Percentiles rank a stretch among this genome's conserved stretches.
phyloP scores from a whole-genome alignment of 331 rosid species.

The Acacia pycnantha region DNA sequence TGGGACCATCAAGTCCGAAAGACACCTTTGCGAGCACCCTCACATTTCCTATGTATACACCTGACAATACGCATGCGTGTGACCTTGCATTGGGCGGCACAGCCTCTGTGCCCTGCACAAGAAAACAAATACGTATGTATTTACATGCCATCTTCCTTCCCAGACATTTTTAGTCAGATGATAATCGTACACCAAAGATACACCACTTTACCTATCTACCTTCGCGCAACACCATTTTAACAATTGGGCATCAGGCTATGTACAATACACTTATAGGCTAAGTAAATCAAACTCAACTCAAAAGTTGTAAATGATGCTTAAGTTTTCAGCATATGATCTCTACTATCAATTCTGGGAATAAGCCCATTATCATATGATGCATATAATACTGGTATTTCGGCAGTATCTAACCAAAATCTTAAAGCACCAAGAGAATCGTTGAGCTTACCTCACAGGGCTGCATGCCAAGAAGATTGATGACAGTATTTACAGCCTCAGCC shows the following conservation, averaged over 20 bases:
- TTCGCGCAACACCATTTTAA: background rate
- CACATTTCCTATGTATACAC: slow-evolving; percentile 80
- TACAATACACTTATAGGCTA: background rate
- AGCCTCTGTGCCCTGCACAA: slow-evolving; percentile 81
- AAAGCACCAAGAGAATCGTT: background rate
- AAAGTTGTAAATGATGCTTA: background rate
- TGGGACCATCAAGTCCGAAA: slow-evolving; percentile 88
- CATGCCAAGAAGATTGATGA: slow-evolving; percentile 86
- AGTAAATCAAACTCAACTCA: slow-evolving; percentile 17
- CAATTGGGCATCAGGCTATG: background rate
- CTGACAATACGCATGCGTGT: slow-evolving; percentile 80
- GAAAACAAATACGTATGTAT: slow-evolving; percentile 9
- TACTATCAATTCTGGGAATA: background rate
- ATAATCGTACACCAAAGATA: background rate
- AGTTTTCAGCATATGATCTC: slow-evolving; percentile 1
- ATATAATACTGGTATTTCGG: slow-evolving; percentile 3
- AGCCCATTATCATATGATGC: background rate
- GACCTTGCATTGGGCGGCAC: slow-evolving; percentile 88
- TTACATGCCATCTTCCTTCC: slow-evolving; percentile 27
- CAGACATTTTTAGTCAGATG: background rate
- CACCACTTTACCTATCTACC: background rate
- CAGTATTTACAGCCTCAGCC: slow-evolving; percentile 88
- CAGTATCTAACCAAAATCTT: slow-evolving; percentile 15
- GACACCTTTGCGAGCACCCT: slow-evolving; percentile 85
- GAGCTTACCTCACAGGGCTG: slow-evolving; percentile 92